Evolutionary conservation across 2,329 filamentous ascomycete species (phyloP), one percentile per base, ranked within the genome.

Genomic region (Phymatotrichopsis omnivora): DNA sequence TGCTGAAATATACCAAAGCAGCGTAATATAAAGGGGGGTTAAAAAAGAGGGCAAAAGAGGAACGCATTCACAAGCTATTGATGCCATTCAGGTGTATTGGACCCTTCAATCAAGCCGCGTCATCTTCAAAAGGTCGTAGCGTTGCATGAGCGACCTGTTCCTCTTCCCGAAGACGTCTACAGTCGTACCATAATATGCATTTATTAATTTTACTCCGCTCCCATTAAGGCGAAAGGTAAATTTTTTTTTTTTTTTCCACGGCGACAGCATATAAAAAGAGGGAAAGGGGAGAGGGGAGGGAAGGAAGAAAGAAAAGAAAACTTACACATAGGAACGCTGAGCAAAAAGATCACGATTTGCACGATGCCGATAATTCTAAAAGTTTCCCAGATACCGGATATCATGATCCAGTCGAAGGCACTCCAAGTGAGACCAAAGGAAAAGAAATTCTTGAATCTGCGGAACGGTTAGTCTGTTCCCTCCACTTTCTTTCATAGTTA

Each of bases 401-500:
- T 55, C 7, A 81, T 70, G 20, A 94, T 70, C 87, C 89, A 95
- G 46, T 86, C 71, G 58, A 85, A 93, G 1, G 85, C 85, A 8
- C 39, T 81, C 62, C 80, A 93, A 0, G 87, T 93, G 45, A 95
- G 68, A 5, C 78, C 76, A 58, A 93, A 95, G 52, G 80, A 83
- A 67, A 95, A 93, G 52, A 95, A 74, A 64, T 95, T 94, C 66
- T 95, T 95, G 71, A 95, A 94, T n/a, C n/a, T n/a, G n/a, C n/a
- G n/a, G n/a, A n/a, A n/a, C n/a, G n/a, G n/a, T n/a, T n/a, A n/a
- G n/a, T n/a, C n/a, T n/a, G n/a, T n/a, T n/a, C n/a, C n/a, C n/a
- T n/a, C n/a, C n/a, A n/a, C n/a, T n/a, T n/a, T n/a, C n/a, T n/a
- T n/a, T n/a, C n/a, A n/a, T n/a, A n/a, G n/a, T n/a, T n/a, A n/a